Conservation (phyloP, 306 rosid genomes). For the Cucurbita argyrosperma region DNA sequence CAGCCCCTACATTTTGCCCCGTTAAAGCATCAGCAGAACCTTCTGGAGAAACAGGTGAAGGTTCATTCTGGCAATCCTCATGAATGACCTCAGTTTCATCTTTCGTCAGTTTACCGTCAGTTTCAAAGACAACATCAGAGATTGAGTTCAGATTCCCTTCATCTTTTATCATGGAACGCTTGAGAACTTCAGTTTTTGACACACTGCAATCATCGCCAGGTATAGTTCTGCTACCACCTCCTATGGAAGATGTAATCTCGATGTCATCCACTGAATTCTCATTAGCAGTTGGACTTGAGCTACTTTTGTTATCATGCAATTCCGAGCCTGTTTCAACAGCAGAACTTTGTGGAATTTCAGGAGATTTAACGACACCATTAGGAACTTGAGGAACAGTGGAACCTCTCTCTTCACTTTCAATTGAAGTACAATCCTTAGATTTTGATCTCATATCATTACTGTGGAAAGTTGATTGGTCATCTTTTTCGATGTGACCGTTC, state of each 20-base stretch:
- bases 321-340: not conserved
- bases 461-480: not conserved
- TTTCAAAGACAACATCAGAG: slow-evolving; percentile 12
- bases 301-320: slow-evolving; percentile 3
- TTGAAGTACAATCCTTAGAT: not conserved
- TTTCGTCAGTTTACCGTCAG: not conserved
- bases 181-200: not conserved
- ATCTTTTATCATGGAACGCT: not conserved
- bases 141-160: slow-evolving; percentile 5
- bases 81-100: slow-evolving; percentile 9
- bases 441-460: not conserved
- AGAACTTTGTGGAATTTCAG: not conserved
- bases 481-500: not conserved
- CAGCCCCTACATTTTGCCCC: slow-evolving; percentile 29
- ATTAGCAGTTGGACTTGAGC: slow-evolving; percentile 2
- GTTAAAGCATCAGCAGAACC: slow-evolving; percentile 25
- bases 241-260: slow-evolving; percentile 9
- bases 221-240: slow-evolving; percentile 8
- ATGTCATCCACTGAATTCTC: slow-evolving; percentile 13
- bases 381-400: slow-evolving; percentile 8
- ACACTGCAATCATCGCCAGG: not conserved
- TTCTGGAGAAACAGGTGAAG: slow-evolving; percentile 19
- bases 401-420: slow-evolving; percentile 8
- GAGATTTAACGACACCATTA: slow-evolving; percentile 6
- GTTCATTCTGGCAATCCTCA: slow-evolving; percentile 17